phyloP scores from a whole-genome alignment of 805 yeast genomes.

The Saccharomyces jurei region DNA sequence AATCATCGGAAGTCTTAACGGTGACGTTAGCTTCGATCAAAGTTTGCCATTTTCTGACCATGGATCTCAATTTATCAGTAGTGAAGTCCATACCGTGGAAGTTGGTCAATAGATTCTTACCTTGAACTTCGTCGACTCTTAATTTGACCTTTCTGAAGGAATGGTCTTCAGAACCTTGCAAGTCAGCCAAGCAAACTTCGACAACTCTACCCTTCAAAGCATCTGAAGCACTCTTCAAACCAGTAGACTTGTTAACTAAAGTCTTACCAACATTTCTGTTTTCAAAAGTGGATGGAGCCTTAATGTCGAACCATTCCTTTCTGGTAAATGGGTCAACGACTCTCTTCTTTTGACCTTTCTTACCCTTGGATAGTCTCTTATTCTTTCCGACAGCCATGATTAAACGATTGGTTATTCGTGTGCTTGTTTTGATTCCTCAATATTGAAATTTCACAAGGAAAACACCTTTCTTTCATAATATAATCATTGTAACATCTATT shows the following conservation, averaged over 20 bases:
- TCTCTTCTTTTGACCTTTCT: conserved; percentile 98
- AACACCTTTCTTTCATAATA: not conserved
- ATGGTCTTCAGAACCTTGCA: conserved; percentile 98
- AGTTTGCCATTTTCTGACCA: conserved; percentile 98
- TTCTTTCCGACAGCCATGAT: conserved; percentile 80
- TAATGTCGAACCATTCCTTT: conserved; percentile 97
- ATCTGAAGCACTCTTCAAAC: conserved; percentile 96
- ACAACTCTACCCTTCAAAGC: conserved; percentile 97
- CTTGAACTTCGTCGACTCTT: conserved; percentile 98
- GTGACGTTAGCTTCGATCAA: conserved; percentile 97
- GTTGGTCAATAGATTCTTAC: conserved; percentile 97
- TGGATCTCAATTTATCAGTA: conserved; percentile 92
- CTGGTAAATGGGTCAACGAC: conserved; percentile 99
- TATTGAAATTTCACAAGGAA: not conserved
- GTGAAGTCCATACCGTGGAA: conserved; percentile 99
- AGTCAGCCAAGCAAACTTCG: conserved; percentile 92
- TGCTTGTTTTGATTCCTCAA: not conserved
- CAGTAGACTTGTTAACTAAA: conserved; percentile 95
- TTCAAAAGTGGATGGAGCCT: conserved; percentile 98
- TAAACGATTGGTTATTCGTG: conserved; percentile 3
- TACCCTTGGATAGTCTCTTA: conserved; percentile 77
- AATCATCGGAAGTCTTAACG: conserved; percentile 95
- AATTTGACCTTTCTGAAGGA: conserved; percentile 94
- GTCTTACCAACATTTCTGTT: conserved; percentile 99
- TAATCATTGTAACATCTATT: not conserved